phyloP scores from a whole-genome alignment of 2,329 filamentous ascomycete genomes.

The Ophiobolus disseminans region DNA sequence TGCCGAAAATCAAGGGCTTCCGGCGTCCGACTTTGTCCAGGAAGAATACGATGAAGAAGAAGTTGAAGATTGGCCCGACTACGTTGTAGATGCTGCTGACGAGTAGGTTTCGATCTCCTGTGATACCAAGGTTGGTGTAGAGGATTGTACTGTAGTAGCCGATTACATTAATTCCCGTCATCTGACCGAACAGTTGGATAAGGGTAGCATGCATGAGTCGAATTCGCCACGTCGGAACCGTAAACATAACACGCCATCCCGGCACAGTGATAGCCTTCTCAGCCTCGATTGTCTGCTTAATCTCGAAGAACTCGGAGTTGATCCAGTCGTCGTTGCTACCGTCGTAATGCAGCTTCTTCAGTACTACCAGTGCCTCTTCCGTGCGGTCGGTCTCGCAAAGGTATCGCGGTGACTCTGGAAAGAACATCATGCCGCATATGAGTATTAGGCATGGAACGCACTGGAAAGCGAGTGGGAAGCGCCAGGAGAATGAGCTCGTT shows the following conservation, averaged over 20 bases:
- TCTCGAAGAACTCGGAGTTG: constrained; percentile 64
- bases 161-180: constrained; percentile 67
- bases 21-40: constrained; percentile 61
- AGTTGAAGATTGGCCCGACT: constrained; percentile 63
- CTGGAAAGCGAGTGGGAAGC: constrained; percentile 57
- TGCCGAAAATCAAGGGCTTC: constrained; percentile 62
- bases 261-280: constrained; percentile 62
- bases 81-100: constrained; percentile 68
- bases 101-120: constrained; percentile 60
- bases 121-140: constrained; percentile 65
- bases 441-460: constrained; percentile 54
- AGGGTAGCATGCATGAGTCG: constrained; percentile 67
- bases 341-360: constrained; percentile 61
- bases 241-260: constrained; percentile 66
- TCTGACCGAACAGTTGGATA: constrained; percentile 71
- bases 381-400: constrained; percentile 58
- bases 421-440: constrained; percentile 52
- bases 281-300: constrained; percentile 67
- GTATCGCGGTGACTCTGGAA: constrained; percentile 49
- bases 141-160: constrained; percentile 69
- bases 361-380: constrained; percentile 59
- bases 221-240: constrained; percentile 65
- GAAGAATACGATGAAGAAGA: constrained; percentile 66
- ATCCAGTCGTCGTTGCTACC: constrained; percentile 65
- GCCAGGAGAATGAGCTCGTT: constrained; percentile 50